Percentiles rank a stretch among this genome's conserved stretches.
Conservation (phyloP, 768 basidiomycete species). For the Panellus pusillus region DNA sequence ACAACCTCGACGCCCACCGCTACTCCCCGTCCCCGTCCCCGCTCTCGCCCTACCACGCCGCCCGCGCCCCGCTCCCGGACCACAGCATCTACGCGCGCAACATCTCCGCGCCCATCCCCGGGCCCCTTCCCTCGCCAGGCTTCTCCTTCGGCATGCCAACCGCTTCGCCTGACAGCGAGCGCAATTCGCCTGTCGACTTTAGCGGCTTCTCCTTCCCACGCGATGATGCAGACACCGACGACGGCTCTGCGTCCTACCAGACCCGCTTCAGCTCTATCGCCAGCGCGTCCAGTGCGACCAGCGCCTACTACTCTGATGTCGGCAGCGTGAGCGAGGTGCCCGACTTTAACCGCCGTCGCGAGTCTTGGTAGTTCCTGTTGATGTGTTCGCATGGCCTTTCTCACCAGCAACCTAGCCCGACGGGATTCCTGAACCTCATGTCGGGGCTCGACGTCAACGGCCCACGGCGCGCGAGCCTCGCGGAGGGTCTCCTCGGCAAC, state of each 20-base stretch:
- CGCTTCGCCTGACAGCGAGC: slow-evolving; percentile 48
- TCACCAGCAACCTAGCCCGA: slow-evolving; percentile 27
- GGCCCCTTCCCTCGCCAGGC: slow-evolving; percentile 58
- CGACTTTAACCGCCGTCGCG: slow-evolving; percentile 31
- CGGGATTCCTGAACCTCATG: slow-evolving; percentile 43
- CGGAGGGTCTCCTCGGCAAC: slow-evolving; percentile 18
- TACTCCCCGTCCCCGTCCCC: slow-evolving; percentile 46
- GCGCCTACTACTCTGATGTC: slow-evolving; percentile 49
- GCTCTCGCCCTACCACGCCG: slow-evolving; percentile 41
- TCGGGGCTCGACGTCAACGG: slow-evolving; percentile 42
- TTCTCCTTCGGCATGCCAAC: slow-evolving; percentile 66
- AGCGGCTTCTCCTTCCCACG: slow-evolving; percentile 47
- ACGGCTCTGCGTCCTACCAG: slow-evolving; percentile 46
- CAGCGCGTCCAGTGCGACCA: slow-evolving; percentile 57
- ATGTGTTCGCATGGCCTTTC: slow-evolving; percentile 8
- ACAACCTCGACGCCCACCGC: slow-evolving; percentile 42
- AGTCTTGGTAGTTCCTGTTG: slow-evolving; percentile 40
- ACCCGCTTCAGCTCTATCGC: slow-evolving; percentile 63
- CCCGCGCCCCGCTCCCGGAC: slow-evolving; percentile 50
- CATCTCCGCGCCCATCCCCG: slow-evolving; percentile 45
- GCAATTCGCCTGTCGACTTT: slow-evolving; percentile 51
- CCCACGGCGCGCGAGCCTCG: slow-evolving; percentile 22
- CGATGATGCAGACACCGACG: slow-evolving; percentile 52
- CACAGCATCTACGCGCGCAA: slow-evolving; percentile 50
- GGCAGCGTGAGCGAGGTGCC: slow-evolving; percentile 36